phyloP scores from a whole-genome alignment of 2,329 filamentous ascomycete genomes.

The Penicillium vulpinum region DNA sequence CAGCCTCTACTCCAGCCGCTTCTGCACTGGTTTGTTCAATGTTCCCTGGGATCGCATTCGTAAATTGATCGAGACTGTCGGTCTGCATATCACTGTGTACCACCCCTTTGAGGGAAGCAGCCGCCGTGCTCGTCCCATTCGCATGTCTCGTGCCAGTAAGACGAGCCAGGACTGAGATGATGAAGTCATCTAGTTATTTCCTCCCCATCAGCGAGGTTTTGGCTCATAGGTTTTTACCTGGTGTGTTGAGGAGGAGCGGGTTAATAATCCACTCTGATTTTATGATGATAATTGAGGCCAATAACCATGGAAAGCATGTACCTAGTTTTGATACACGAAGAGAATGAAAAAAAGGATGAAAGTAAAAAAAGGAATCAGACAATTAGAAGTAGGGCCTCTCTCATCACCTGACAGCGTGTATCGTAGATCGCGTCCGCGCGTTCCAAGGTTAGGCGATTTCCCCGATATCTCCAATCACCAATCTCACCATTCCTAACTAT shows the following conservation, averaged over 20 bases:
- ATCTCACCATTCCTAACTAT: background rate
- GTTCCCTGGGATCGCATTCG: slow-evolving; percentile 56
- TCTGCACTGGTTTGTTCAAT: slow-evolving; percentile 60
- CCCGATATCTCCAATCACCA: background rate
- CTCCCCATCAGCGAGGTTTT: background rate
- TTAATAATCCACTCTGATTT: background rate
- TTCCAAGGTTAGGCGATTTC: background rate
- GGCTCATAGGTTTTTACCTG: background rate
- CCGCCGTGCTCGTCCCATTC: background rate
- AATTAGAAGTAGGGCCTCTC: background rate
- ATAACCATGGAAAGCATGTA: background rate
- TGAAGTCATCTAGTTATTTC: background rate
- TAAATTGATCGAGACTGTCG: slow-evolving; percentile 43
- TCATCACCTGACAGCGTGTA: slow-evolving; percentile 27
- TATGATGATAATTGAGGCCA: background rate
- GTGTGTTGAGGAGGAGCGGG: background rate
- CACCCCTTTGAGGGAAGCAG: slow-evolving; percentile 17
- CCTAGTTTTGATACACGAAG: background rate
- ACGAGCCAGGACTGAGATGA: background rate
- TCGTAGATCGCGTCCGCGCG: slow-evolving; percentile 18
- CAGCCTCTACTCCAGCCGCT: slow-evolving; percentile 52
- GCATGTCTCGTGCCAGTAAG: background rate
- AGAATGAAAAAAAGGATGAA: background rate
- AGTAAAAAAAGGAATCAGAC: background rate
- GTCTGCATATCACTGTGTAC: slow-evolving; percentile 39